Base-by-base conservation (phyloP, 805 yeast genomes). In the Saccharomyces eubayanus region DNA sequence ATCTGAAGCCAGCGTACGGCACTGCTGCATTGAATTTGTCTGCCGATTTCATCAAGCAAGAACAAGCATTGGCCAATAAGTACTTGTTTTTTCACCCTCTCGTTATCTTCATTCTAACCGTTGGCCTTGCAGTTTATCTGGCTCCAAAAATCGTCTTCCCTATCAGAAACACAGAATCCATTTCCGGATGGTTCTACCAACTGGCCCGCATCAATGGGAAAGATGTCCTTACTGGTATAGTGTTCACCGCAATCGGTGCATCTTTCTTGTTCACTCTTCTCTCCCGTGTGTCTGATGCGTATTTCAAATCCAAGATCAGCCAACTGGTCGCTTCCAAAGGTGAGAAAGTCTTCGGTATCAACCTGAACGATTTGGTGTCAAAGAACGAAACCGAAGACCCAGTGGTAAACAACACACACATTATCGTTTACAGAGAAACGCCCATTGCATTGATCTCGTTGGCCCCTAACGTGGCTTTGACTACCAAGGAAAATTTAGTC, bases 371-470 rank as follows among this genome's bases (percentile, higher is more conserved):
- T 10, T 49, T 56, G n/a, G 54, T 53, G 4, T 29, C 48, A 21
- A 64, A 61, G 31, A 60, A 63, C 30, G 46, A 56, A 41, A 57
- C 56, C 51, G 50, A 65, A 55, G 54, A 74, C 69, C 60, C 63
- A 50, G 57, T 61, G 60, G 77, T 78, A 21, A 72, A 74, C 14
- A 79, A 83, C 59, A 74, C 89, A 0, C 79, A 77, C 50, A 62
- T 84, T 43, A 74, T 85, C 28, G 65, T 79, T 16, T 87, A 86
- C 70, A 79, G 91, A 63, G 79, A 79, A n/a, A 73, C 83, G 0
- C 91, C 94, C 16, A 82, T 87, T 63, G 89, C 90, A 0, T 72
- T 83, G 40, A 72, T 78, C 30, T 76, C 84, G 0, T 55, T 73
- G 10, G 72, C 78, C 47, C 75, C 74, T 47, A 65, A 70, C 43